Evolutionary conservation across 495 filamentous ascomycete species (phyloP).

Genomic region (Penicillium canescens): DNA sequence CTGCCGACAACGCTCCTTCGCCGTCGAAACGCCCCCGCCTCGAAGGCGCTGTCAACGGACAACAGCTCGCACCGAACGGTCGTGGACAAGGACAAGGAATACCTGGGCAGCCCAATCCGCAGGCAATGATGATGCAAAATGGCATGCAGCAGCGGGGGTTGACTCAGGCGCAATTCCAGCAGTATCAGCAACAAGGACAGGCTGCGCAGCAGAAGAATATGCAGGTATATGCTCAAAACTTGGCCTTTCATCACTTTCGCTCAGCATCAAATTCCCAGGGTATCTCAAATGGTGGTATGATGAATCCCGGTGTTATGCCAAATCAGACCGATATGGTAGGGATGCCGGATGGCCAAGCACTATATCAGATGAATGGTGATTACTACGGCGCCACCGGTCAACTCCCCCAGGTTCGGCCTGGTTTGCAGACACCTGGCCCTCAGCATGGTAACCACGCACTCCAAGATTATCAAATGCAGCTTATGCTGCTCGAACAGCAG

Average conservation of each 20-base stretch:
- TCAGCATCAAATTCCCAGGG: conserved; percentile 64
- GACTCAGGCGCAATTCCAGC: conserved; percentile 74
- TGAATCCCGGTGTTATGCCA: conserved; percentile 56
- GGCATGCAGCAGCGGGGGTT: conserved; percentile 74
- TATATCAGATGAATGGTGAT: conserved; percentile 44
- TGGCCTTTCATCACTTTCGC: conserved; percentile 73
- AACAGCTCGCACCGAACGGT: conserved; percentile 78
- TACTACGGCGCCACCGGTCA: conserved; percentile 67
- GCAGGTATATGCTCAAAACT: conserved; percentile 80
- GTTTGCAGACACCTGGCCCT: conserved; percentile 53
- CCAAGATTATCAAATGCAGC: conserved; percentile 98
- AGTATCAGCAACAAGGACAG: conserved; percentile 60
- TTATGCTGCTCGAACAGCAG: conserved; percentile 98
- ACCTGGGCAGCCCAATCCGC: conserved; percentile 65
- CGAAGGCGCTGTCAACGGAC: conserved; percentile 72
- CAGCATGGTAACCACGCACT: conserved; percentile 84
- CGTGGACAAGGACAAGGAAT: conserved; percentile 71
- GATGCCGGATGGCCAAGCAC: conserved; percentile 63
- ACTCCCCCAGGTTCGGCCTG: conserved; percentile 55
- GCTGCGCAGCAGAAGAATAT: conserved; percentile 76
- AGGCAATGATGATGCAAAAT: conserved; percentile 69
- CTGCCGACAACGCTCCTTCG: conserved; percentile 85
- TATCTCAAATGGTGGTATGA: conserved; percentile 65
- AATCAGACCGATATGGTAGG: conserved; percentile 81
- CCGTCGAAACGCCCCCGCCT: conserved; percentile 90